These are phyloP conservation scores for Pythium aquatile DNA, from an alignment of 352 stramenopile genomes.

Conservation along the genomic window DNA sequence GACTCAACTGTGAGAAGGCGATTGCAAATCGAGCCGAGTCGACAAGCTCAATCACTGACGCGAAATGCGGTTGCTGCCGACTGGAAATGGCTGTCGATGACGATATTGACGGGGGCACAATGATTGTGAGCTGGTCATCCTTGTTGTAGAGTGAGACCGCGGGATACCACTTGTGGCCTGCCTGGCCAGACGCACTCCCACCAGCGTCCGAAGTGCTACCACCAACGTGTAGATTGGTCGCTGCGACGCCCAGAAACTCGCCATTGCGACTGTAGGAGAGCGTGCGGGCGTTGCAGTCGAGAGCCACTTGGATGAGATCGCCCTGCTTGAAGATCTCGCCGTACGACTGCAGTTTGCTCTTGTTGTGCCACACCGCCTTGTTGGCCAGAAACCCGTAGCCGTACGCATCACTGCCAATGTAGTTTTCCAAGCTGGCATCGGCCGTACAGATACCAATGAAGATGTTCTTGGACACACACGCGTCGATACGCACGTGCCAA, in stretches of 20 bases:
- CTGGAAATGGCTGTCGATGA: neutral
- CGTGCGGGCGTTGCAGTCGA: slow-evolving; percentile 82
- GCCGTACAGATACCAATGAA: slow-evolving; percentile 85
- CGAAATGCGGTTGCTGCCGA: slow-evolving; percentile 30
- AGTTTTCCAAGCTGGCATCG: slow-evolving; percentile 83
- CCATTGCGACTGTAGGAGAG: slow-evolving; percentile 87
- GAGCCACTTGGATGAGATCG: slow-evolving; percentile 78
- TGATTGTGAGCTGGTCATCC: slow-evolving; percentile 80
- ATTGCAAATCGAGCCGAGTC: slow-evolving; percentile 11
- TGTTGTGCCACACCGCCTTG: slow-evolving; percentile 92
- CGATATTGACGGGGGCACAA: slow-evolving; percentile 31
- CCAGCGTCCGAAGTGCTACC: neutral
- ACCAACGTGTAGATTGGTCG: slow-evolving; percentile 55
- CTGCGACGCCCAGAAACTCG: slow-evolving; percentile 80
- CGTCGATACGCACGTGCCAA: slow-evolving; percentile 88
- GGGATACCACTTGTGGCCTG: slow-evolving; percentile 71
- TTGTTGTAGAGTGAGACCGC: slow-evolving; percentile 93
- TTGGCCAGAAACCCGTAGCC: slow-evolving; percentile 92
- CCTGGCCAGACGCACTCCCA: neutral
- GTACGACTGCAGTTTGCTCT: slow-evolving; percentile 85
- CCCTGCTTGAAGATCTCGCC: slow-evolving; percentile 91
- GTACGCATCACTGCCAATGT: slow-evolving; percentile 83
- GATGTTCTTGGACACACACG: slow-evolving; percentile 91
- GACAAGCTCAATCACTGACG: slow-evolving; percentile 36
- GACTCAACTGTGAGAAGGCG: neutral